These are phyloP conservation scores for Barnettozyma populi DNA, from an alignment of 805 yeast species.

Conservation along the genomic window DNA sequence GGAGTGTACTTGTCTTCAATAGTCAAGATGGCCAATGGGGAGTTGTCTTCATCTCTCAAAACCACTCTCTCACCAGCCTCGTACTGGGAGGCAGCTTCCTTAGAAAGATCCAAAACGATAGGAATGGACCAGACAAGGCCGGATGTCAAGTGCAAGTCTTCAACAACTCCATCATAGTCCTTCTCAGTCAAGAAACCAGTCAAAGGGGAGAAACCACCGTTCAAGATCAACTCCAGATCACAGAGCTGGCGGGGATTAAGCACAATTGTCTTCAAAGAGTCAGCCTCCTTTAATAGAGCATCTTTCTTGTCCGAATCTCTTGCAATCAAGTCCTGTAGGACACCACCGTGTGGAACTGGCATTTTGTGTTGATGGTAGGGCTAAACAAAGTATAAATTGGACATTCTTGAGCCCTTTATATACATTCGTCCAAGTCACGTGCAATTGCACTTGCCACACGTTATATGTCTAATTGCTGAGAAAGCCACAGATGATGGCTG, in stretches of 20 bases:
- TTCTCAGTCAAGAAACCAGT: slow-evolving; percentile 58
- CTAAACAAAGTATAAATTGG: too few species aligned
- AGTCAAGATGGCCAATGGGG: slow-evolving; percentile 75
- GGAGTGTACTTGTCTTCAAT: slow-evolving; percentile 77
- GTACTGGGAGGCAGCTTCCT: slow-evolving; percentile 38
- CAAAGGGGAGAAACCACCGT: slow-evolving; percentile 91
- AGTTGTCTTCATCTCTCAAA: slow-evolving; percentile 75
- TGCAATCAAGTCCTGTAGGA: slow-evolving; percentile 73
- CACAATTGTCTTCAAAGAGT: slow-evolving; percentile 36
- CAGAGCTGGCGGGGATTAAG: slow-evolving; percentile 87
- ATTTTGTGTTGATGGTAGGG: slow-evolving; percentile 25
- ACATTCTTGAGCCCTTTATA: not conserved
- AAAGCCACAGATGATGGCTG: not conserved
- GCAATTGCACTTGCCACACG: slow-evolving; percentile 3
- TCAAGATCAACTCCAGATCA: slow-evolving; percentile 84
- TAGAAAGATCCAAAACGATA: slow-evolving; percentile 75
- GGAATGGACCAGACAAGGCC: slow-evolving; percentile 92
- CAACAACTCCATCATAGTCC: slow-evolving; percentile 62
- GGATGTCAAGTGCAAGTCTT: slow-evolving; percentile 60
- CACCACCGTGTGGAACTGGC: slow-evolving; percentile 92
- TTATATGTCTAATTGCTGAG: not conserved
- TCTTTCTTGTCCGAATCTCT: slow-evolving; percentile 66
- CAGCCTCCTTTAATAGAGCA: slow-evolving; percentile 54
- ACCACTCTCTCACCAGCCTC: slow-evolving; percentile 58
- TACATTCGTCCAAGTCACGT: not conserved